These are phyloP conservation scores for Acacia crassicarpa DNA, from an alignment of 306 rosid species.

Conservation along the genomic window DNA sequence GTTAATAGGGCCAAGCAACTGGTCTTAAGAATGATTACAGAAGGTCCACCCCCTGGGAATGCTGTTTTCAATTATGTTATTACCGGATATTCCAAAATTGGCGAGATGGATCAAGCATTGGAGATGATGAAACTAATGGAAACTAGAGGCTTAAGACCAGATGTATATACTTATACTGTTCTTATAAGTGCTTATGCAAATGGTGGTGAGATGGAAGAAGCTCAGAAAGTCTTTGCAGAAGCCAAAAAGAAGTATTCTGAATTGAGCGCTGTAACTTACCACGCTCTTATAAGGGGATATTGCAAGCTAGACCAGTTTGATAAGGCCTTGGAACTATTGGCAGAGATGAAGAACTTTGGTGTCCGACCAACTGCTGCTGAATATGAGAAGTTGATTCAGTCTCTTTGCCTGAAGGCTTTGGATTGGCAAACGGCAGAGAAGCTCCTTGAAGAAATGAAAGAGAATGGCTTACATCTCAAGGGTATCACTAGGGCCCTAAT, in stretches of 20 bases:
- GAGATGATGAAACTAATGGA: slow-evolving; percentile 65
- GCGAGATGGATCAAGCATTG: slow-evolving; percentile 62
- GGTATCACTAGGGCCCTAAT: slow-evolving; percentile 73
- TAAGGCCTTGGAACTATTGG: slow-evolving; percentile 60
- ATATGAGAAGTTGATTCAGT: slow-evolving; percentile 79
- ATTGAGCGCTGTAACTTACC: slow-evolving; percentile 65
- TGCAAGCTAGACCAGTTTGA: slow-evolving; percentile 80
- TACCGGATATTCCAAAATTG: slow-evolving; percentile 56
- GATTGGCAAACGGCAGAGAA: slow-evolving; percentile 84
- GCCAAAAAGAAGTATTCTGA: slow-evolving; percentile 71
- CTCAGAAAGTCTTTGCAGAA: slow-evolving; percentile 54
- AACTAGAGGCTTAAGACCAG: slow-evolving; percentile 82
- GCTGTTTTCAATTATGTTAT: slow-evolving; percentile 70
- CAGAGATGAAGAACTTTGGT: slow-evolving; percentile 78
- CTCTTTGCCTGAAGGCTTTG: slow-evolving; percentile 76
- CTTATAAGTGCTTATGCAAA: slow-evolving; percentile 69
- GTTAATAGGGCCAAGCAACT: slow-evolving; percentile 58
- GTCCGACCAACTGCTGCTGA: slow-evolving; percentile 58
- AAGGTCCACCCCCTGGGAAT: slow-evolving; percentile 87
- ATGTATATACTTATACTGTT: slow-evolving; percentile 71
- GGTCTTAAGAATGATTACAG: slow-evolving; percentile 60
- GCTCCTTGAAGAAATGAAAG: slow-evolving; percentile 76
- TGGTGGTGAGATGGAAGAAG: slow-evolving; percentile 84
- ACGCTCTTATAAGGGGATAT: slow-evolving; percentile 70
- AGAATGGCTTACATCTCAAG: slow-evolving; percentile 63